A percentile compares a stretch with the other conserved stretches of the same genome.
Evolutionary conservation across 2,329 filamentous ascomycete species (phyloP).

Genomic region (Ambrosiella xylebori): DNA sequence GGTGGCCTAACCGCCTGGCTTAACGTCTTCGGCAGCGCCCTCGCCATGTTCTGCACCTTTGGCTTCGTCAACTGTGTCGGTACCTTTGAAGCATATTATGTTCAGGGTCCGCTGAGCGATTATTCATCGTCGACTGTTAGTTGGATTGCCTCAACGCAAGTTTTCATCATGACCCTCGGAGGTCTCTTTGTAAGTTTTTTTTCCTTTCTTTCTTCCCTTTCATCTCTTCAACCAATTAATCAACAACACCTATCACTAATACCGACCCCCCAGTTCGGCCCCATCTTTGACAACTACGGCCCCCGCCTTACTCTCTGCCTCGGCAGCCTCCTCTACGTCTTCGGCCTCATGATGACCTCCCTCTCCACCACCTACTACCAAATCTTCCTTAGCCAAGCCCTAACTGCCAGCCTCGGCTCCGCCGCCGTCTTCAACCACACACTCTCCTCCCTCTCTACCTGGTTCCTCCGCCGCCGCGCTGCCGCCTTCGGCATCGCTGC

Average conservation of each 20-base stretch:
- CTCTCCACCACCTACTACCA: conserved; percentile 30
- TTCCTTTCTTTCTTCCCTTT: neutral
- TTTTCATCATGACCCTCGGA: conserved; percentile 32
- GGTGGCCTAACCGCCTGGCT: conserved; percentile 41
- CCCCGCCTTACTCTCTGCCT: conserved; percentile 37
- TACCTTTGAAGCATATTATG: conserved; percentile 43
- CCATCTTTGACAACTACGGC: conserved; percentile 47
- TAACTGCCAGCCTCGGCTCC: conserved; percentile 26
- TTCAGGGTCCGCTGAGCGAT: conserved; percentile 27
- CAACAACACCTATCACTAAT: conserved; percentile 3
- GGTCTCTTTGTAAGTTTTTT: conserved; percentile 26
- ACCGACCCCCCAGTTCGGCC: conserved; percentile 28
- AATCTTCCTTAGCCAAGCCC: conserved; percentile 26
- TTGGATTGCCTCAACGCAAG: conserved; percentile 42
- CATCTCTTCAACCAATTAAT: no score
- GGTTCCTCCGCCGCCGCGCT: conserved; percentile 35
- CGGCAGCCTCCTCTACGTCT: conserved; percentile 40
- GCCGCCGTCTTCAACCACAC: conserved; percentile 26
- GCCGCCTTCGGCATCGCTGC: conserved; percentile 36
- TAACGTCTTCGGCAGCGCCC: conserved; percentile 32
- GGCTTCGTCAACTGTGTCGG: conserved; percentile 30
- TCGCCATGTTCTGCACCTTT: conserved; percentile 27
- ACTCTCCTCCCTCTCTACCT: conserved; percentile 28
- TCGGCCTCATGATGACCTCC: conserved; percentile 48
- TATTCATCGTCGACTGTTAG: conserved; percentile 35